Percentiles rank a stretch among this genome's conserved stretches.
Conservation (phyloP, 2,329 filamentous ascomycete genomes). For the Boeremia exigua region DNA sequence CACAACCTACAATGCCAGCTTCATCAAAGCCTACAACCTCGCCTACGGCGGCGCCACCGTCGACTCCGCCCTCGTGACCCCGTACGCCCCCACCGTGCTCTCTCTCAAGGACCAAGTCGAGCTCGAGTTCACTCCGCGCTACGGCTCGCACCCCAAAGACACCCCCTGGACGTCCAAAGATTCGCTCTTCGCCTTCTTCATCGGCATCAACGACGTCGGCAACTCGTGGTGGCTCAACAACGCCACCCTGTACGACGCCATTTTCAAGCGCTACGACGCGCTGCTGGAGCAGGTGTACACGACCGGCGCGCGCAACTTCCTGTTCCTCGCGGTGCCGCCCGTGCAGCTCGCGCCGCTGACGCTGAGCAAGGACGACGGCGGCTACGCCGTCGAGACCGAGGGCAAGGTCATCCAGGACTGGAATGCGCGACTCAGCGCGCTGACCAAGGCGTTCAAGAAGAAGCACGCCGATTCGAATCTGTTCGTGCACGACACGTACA, state of each 20-base stretch:
- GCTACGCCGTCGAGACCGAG: slow-evolving; percentile 39
- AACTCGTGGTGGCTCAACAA: slow-evolving; percentile 55
- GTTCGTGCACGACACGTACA: slow-evolving; percentile 61
- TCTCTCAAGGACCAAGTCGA: slow-evolving; percentile 60
- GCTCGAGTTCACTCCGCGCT: slow-evolving; percentile 51
- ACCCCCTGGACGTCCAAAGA: slow-evolving; percentile 53
- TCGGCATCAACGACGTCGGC: slow-evolving; percentile 64
- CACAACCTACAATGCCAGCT: slow-evolving; percentile 48
- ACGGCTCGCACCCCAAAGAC: slow-evolving; percentile 42
- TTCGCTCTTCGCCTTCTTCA: slow-evolving; percentile 59
- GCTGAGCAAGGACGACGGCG: slow-evolving; percentile 44
- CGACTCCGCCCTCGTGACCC: slow-evolving; percentile 53
- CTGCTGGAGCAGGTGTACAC: slow-evolving; percentile 52
- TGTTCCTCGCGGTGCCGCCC: slow-evolving; percentile 55
- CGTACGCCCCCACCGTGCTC: slow-evolving; percentile 57
- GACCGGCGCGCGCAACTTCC: slow-evolving; percentile 56
- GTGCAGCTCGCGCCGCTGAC: slow-evolving; percentile 62
- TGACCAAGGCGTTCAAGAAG: slow-evolving; percentile 52
- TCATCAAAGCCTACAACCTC: slow-evolving; percentile 59
- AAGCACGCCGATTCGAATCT: slow-evolving; percentile 49
- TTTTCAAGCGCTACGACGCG: slow-evolving; percentile 47
- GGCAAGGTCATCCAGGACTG: slow-evolving; percentile 58
- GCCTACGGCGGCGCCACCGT: slow-evolving; percentile 57
- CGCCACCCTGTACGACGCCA: slow-evolving; percentile 39
- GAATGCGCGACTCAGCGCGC: slow-evolving; percentile 54